phyloP scores from a whole-genome alignment of 208 protist genomes.

The Trypanosoma platydactyli region DNA sequence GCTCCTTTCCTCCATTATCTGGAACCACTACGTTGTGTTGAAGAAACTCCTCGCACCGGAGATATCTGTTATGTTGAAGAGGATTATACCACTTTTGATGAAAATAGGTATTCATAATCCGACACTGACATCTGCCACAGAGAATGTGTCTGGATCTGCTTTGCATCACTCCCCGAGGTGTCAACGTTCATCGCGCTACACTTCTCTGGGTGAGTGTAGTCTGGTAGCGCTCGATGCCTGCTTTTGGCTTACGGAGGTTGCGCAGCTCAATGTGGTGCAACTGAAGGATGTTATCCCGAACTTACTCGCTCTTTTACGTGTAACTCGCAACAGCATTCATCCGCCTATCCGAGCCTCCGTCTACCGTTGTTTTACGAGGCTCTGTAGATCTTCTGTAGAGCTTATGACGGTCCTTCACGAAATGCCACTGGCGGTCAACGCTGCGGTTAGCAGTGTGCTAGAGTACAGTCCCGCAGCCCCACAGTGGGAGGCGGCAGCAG shows the following conservation, averaged over 20 bases:
- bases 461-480: slow-evolving; percentile 38
- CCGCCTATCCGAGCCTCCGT: slow-evolving; percentile 53
- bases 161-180: slow-evolving; percentile 53
- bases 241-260: slow-evolving; percentile 35
- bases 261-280: slow-evolving; percentile 27
- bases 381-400: slow-evolving; percentile 43
- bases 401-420: slow-evolving; percentile 43
- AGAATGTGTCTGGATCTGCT: slow-evolving; percentile 47
- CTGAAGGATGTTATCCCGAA: slow-evolving; percentile 47
- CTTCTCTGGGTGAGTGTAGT: slow-evolving; percentile 71
- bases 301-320: slow-evolving; percentile 45
- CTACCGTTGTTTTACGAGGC: slow-evolving; percentile 51
- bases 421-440: slow-evolving; percentile 64
- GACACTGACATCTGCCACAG: slow-evolving; percentile 49
- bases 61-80: slow-evolving; percentile 29
- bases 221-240: slow-evolving; percentile 65
- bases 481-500: slow-evolving; percentile 75
- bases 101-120: slow-evolving; percentile 69
- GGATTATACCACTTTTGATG: slow-evolving; percentile 53
- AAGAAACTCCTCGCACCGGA: slow-evolving; percentile 22
- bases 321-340: slow-evolving; percentile 64
- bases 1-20: slow-evolving; percentile 55
- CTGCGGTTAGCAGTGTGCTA: slow-evolving; percentile 58
- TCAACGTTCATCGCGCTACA: slow-evolving; percentile 61
- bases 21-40: slow-evolving; percentile 31